Evolutionary conservation across 495 filamentous ascomycete species (phyloP), one percentile per base, ranked within the genome.

Genomic region (Viridothelium virens): DNA sequence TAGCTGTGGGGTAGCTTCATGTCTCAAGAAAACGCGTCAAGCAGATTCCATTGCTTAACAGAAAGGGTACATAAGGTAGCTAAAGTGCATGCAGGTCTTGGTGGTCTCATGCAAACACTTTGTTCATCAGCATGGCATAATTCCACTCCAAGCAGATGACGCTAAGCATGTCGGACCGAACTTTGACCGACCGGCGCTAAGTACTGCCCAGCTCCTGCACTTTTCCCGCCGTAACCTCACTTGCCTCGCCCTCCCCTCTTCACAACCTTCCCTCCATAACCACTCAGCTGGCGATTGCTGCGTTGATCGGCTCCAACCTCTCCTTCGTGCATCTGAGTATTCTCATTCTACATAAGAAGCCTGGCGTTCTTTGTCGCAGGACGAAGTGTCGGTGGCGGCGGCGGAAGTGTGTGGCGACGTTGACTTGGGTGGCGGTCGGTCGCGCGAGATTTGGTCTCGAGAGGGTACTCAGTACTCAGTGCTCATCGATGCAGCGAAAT

Each of bases 401-500:
- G 53, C 7, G 53, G 53, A 33, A 59, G 53, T 36, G 53, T 34
- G 31, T 9, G 53, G 53, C 18, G 31, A 12, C 14, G 53, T 59
- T 31, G 53, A 59, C 7, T 59, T 59, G 53, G 53, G 53, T 59
- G 1, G 53, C 11, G 7, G 14, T 12, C 48, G 48, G 48, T 53
- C 48, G 48, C 48, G 53, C 18, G 53, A 59, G 53, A 59, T 31
- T 59, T 59, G 53, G 53, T 25, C 25, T 25, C 25, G 53, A 34
- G 5, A 18, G 36, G 18, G 53, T 18, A 59, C 53, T 59, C 25
- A 25, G 25, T 25, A 25, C 25, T 25, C 25, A 25, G 25, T 25
- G 25, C 25, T 25, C 53, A 59, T 59, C 53, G 31, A 59, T 59
- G 36, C 53, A 59, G 53, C 53, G 53, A 59, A 59, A 59, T 59